Evolutionary conservation across 1,139 yeast genomes (phyloP).

Genomic region (Scheffersomyces parashehatae): DNA sequence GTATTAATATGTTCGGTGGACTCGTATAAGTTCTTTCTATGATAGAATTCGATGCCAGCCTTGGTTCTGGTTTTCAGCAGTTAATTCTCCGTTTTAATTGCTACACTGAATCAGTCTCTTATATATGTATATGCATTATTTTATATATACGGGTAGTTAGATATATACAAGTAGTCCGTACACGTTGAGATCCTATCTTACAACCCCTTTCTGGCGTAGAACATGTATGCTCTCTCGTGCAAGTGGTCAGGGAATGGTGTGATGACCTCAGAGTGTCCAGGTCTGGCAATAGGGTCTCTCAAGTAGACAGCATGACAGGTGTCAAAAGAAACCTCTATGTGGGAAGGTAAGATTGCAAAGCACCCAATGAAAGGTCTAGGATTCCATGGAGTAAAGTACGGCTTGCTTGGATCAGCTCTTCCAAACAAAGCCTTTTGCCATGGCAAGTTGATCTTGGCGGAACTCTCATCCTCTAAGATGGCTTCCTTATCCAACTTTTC

Average conservation of each 20-base stretch:
- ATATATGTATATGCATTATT: no score
- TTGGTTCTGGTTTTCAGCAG: no score
- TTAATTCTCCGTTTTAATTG: no score
- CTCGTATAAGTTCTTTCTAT: no score
- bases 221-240: conserved; percentile 96
- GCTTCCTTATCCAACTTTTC: conserved; percentile 52
- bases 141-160: no score
- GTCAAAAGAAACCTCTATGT: conserved; percentile 82
- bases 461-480: conserved; percentile 54
- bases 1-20: no score
- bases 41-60: no score
- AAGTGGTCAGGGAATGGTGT: conserved; percentile 82
- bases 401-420: conserved; percentile 69
- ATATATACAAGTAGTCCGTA: not conserved
- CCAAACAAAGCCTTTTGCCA: conserved; percentile 83
- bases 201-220: conserved; percentile 80
- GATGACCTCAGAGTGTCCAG: conserved; percentile 94
- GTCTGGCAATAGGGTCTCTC: conserved; percentile 96
- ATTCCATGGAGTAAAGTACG: conserved; percentile 95
- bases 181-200: conserved; percentile 19
- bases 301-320: conserved; percentile 95
- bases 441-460: conserved; percentile 56
- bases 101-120: no score
- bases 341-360: conserved; percentile 88
- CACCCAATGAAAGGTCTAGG: conserved; percentile 94